These are phyloP conservation scores for Castanopsis chinensis DNA, from an alignment of 306 rosid genomes.

Conservation along the genomic window DNA sequence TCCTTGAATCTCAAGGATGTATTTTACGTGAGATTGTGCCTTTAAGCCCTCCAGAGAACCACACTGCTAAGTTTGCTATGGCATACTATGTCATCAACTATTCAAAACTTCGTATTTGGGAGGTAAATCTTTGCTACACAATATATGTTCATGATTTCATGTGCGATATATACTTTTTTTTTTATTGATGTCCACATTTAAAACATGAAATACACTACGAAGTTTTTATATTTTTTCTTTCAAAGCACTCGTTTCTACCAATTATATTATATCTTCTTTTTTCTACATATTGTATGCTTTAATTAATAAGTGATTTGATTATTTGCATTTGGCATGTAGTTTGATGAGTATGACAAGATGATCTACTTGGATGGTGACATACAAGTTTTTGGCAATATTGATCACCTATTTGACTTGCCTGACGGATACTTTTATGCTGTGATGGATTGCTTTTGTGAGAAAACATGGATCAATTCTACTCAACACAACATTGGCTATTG, in stretches of 20 bases:
- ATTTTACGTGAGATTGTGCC: constrained; percentile 45
- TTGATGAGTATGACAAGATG: constrained; percentile 60
- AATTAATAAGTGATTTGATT: neutral
- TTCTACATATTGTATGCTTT: too few relatives aligned
- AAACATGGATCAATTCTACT: constrained; percentile 49
- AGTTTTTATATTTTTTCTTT: too few relatives aligned
- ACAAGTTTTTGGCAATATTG: constrained; percentile 60
- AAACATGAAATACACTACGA: too few relatives aligned
- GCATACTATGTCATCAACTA: constrained; percentile 63
- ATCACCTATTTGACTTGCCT: constrained; percentile 44
- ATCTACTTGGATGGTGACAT: constrained; percentile 66
- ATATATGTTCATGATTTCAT: too few relatives aligned
- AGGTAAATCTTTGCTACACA: constrained; percentile 24
- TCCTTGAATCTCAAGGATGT: constrained; percentile 48
- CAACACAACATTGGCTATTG: constrained; percentile 59
- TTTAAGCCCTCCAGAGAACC: constrained; percentile 36
- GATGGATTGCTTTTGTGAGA: constrained; percentile 70
- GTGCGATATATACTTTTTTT: too few relatives aligned
- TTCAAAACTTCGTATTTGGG: constrained; percentile 67
- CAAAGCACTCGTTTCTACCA: too few relatives aligned
- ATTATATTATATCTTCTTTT: too few relatives aligned
- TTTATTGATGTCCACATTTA: too few relatives aligned
- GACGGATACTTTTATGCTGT: constrained; percentile 59
- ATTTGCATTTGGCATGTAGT: constrained; percentile 29
- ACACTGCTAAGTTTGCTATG: constrained; percentile 39